Percentiles rank a stretch among this genome's conserved stretches.
Conservation (phyloP, 768 basidiomycete species). For the Hericium alpestre region DNA sequence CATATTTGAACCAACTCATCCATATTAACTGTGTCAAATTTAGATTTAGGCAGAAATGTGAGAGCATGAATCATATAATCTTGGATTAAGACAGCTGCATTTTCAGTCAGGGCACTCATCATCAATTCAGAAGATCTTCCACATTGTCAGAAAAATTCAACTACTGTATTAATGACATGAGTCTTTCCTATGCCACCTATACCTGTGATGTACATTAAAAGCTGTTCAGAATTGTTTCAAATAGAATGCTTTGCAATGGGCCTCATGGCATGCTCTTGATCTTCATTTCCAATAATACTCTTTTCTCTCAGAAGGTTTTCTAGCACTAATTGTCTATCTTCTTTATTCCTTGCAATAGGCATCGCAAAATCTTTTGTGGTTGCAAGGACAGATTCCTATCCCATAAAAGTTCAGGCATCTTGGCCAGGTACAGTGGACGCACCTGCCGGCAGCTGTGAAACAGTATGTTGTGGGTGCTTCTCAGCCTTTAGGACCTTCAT, state of each 20-base stretch:
- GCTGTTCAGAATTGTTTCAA: background rate
- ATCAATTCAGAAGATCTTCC: slow-evolving; percentile 8
- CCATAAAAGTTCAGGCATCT: too few species aligned
- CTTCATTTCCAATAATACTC: background rate
- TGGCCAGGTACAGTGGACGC: too few species aligned
- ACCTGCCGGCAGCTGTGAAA: too few species aligned
- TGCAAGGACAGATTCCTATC: too few species aligned
- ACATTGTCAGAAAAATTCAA: slow-evolving; percentile 8
- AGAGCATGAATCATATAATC: slow-evolving; percentile 22
- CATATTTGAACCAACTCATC: slow-evolving; percentile 9
- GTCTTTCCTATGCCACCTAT: background rate
- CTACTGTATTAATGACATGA: slow-evolving; percentile 18
- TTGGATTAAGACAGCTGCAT: slow-evolving; percentile 18
- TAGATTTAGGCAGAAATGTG: slow-evolving; percentile 7
- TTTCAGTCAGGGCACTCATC: slow-evolving; percentile 21
- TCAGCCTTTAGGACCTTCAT: too few species aligned
- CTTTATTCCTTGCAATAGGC: background rate
- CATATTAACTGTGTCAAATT: background rate
- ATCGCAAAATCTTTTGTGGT: too few species aligned
- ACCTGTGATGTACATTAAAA: background rate
- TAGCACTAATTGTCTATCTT: background rate
- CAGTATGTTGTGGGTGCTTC: too few species aligned
- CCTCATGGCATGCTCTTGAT: background rate
- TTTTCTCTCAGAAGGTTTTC: too few species aligned
- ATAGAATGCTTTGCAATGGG: background rate